phyloP scores from a whole-genome alignment of 2,329 filamentous ascomycete genomes.

The Fusarium denticulatum region DNA sequence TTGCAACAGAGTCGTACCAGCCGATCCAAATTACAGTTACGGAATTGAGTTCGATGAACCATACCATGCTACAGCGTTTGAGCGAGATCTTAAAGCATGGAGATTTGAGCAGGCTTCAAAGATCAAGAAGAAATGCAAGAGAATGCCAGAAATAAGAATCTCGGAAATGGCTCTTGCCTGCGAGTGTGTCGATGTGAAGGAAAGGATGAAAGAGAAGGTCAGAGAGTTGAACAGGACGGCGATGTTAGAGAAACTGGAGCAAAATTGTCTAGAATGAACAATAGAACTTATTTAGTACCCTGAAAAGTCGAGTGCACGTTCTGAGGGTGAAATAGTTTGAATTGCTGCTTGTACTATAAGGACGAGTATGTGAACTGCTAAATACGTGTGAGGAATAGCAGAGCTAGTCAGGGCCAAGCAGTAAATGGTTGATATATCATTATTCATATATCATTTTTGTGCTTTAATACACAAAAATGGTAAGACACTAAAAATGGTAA shows the following conservation, averaged over 20 bases:
- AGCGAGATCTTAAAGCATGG: not conserved
- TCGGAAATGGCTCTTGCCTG: not conserved
- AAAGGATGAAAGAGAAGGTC: not conserved
- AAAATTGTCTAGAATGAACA: not conserved
- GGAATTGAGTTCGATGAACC: not conserved
- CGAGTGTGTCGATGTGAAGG: not conserved
- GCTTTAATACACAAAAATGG: not conserved
- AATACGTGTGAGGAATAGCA: not conserved
- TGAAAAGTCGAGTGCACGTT: accelerated
- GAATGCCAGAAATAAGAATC: not conserved
- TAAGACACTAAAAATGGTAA: not conserved
- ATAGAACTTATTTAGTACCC: too few species aligned
- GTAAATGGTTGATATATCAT: not conserved
- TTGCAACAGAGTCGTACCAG: not conserved
- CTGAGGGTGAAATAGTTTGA: too few species aligned
- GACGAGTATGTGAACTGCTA: not conserved
- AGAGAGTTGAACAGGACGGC: not conserved
- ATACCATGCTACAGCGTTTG: not conserved
- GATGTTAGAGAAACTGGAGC: not conserved
- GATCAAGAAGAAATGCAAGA: not conserved
- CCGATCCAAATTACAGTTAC: not conserved
- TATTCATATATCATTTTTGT: not conserved
- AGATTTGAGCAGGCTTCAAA: not conserved
- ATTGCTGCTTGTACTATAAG: not conserved
- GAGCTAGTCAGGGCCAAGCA: not conserved